A percentile compares a stretch with the other conserved stretches of the same genome.
Evolutionary conservation across 2,329 filamentous ascomycete species (phyloP).

Genomic region (Fusarium nematophilum): DNA sequence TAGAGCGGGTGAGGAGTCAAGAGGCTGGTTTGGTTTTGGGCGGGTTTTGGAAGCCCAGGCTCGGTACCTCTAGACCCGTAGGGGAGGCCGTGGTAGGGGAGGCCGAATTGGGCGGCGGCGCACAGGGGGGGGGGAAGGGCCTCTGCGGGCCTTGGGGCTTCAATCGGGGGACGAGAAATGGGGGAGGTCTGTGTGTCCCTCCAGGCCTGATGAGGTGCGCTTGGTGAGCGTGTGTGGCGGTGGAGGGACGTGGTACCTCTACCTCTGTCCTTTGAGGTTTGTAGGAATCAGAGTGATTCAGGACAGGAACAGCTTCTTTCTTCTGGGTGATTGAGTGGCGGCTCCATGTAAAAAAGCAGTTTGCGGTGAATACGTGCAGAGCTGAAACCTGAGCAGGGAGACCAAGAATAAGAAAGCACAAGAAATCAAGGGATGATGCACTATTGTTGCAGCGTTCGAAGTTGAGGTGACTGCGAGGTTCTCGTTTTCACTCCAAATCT

Average conservation of each 20-base stretch:
- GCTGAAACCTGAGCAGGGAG: too few relatives aligned
- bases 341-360: too few relatives aligned
- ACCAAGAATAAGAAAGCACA: too few relatives aligned
- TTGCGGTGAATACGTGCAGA: too few relatives aligned
- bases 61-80: slow-evolving; percentile 25
- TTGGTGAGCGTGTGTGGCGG: slow-evolving; percentile 34
- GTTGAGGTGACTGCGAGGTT: too few relatives aligned
- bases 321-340: too few relatives aligned
- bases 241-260: slow-evolving; percentile 33
- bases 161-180: slow-evolving; percentile 20
- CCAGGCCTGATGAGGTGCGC: slow-evolving; percentile 21
- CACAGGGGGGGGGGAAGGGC: slow-evolving; percentile 29
- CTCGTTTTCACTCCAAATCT: slow-evolving; percentile 12
- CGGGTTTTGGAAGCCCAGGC: slow-evolving; percentile 38
- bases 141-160: slow-evolving; percentile 13
- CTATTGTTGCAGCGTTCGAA: slow-evolving; percentile 4
- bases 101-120: slow-evolving; percentile 35
- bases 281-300: too few relatives aligned
- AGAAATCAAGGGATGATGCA: too few relatives aligned
- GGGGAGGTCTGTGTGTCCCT: slow-evolving; percentile 35
- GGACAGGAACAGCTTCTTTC: too few relatives aligned
- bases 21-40: slow-evolving; percentile 41
- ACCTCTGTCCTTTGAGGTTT: too few relatives aligned
- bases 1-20: slow-evolving; percentile 21
- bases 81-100: slow-evolving; percentile 34